Percentiles rank a stretch among this genome's conserved stretches.
Conservation (phyloP, 495 filamentous ascomycete genomes). For the Xylaria venustula region DNA sequence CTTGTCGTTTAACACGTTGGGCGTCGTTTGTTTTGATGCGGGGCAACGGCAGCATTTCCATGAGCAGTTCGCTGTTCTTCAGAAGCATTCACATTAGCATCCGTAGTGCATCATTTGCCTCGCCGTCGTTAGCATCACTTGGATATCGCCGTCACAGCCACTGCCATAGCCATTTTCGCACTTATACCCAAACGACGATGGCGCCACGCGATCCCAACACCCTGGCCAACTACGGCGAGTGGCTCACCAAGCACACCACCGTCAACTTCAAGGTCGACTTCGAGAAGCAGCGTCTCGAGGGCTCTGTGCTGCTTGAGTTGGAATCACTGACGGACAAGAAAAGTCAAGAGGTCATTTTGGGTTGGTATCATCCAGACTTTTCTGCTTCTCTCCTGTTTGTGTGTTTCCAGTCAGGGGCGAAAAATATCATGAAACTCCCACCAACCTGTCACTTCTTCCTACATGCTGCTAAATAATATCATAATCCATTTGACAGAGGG, state of each 20-base stretch:
- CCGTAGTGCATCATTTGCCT: conserved; percentile 16
- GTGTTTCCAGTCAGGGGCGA: neutral
- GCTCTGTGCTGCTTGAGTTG: conserved; percentile 71
- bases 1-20: neutral
- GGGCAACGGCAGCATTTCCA: conserved; percentile 22
- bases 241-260: conserved; percentile 74
- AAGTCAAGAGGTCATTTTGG: conserved; percentile 75
- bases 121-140: neutral
- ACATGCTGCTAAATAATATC: neutral
- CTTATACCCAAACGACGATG: conserved; percentile 39
- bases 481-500: neutral
- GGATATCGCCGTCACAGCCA: neutral
- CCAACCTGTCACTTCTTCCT: neutral
- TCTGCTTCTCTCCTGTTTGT: neutral
- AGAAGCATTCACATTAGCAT: conserved; percentile 24
- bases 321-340: conserved; percentile 67
- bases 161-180: neutral
- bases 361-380: too few relatives aligned
- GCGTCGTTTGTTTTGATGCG: conserved; percentile 21
- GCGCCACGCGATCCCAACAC: conserved; percentile 84
- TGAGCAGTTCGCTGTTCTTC: conserved; percentile 24
- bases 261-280: conserved; percentile 82
- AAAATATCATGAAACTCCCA: neutral
- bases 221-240: conserved; percentile 84
- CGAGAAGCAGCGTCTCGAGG: conserved; percentile 66